Evolutionary conservation across 306 rosid genomes (phyloP).

Genomic region (Cyamopsis tetragonoloba): DNA sequence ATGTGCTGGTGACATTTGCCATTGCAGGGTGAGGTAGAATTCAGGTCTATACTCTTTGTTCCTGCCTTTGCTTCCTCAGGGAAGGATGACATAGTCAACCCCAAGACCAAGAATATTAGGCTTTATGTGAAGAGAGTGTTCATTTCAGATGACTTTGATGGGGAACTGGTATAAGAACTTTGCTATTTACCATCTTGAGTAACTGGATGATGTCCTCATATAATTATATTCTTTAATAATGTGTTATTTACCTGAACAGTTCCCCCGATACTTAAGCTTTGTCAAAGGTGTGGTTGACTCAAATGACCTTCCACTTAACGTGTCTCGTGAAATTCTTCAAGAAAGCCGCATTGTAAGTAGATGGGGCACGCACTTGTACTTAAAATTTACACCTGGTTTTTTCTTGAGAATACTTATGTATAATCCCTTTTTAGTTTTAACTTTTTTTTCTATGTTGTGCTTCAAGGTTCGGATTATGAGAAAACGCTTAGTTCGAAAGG

Average conservation of each 20-base stretch:
- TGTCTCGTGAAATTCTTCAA: constrained; percentile 98
- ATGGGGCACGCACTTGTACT: not conserved
- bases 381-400: not conserved
- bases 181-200: not conserved
- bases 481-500: constrained; percentile 90
- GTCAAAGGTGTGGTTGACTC: constrained; percentile 97
- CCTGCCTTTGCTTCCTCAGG: constrained; percentile 77
- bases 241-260: constrained; percentile 44
- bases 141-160: constrained; percentile 97
- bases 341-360: constrained; percentile 88
- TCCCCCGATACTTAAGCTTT: constrained; percentile 93
- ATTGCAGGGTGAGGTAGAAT: constrained; percentile 93
- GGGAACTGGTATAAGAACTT: constrained; percentile 74
- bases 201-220: not conserved
- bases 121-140: constrained; percentile 92
- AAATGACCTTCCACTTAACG: constrained; percentile 94
- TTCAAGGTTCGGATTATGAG: constrained; percentile 92
- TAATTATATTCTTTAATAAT: constrained; percentile 16
- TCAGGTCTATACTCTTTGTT: constrained; percentile 88
- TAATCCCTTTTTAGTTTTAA: not conserved
- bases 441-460: constrained; percentile 15
- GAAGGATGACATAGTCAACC: constrained; percentile 75
- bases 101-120: constrained; percentile 96
- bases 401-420: not conserved
- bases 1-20: constrained; percentile 22